Base-by-base conservation (phyloP, 352 stramenopile genomes). In the Paralagenidium karlingii region DNA sequence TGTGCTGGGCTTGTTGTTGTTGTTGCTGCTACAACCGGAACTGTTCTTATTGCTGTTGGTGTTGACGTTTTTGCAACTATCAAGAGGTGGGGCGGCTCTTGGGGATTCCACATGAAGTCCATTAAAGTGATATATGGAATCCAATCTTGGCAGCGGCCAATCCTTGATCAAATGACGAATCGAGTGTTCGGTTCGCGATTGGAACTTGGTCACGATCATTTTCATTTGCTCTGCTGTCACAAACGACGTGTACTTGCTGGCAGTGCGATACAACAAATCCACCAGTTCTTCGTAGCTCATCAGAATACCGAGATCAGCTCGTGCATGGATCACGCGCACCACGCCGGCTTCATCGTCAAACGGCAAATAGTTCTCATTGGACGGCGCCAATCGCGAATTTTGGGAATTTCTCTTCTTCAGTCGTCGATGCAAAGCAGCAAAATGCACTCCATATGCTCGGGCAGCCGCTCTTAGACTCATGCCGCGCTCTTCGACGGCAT, bases 281-380 rank as follows among this genome's bases (percentile, higher is more conserved):
- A 68, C 62, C 32, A 85, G 44, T 22, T 88, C 70, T 0, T 69
- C 69, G 33, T 77, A 82, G 8, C 49, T 74, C 64, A 85, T 73
- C 21, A 82, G 41, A 8, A 88, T 53, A 10, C 75, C 70, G 19
- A 85, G 56, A n/a, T 82, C 66, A 8, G 70, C 70, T 7, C 68
- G 68, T 5, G 75, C 63, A 27, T 75, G 60, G 21, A 85, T 73
- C 6, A 88, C 74, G 25, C 70, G 66, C 24, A 88, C 59, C 12
- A 85, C 55, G 0, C 68, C 68, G 22, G 63, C 60, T 51, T 81
- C 70, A 43, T 88, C 75, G 34, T 82, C 70, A 10, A 74, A 71
- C 16, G 19, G 58, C 18, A 82, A 75, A 37, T 82, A 84, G 16
- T 68, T 60, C 34, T 75, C 62, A 5, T 74, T 58, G 24, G 51